Base-by-base conservation (phyloP, 257 asterid species). In the Apocynum venetum region DNA sequence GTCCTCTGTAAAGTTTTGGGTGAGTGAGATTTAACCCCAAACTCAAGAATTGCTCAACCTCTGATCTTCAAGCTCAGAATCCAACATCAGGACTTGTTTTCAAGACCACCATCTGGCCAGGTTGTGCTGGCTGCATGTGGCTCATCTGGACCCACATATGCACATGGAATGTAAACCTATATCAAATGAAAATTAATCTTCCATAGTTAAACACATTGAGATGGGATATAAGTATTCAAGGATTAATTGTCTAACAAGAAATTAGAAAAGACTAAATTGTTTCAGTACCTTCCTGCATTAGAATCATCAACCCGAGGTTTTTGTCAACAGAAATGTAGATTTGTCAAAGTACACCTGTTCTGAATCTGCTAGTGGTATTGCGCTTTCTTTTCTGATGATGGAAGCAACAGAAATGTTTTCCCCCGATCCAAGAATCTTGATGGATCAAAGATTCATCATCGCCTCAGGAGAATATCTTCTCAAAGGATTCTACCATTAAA, bases 81-180 rank as follows among this genome's bases (percentile, higher is more conserved):
- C 99, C 60, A 79, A 82, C 43, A 82, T 93, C 96, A 67, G 80
- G 79, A 69, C 86, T 89, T 84, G 90, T 85, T 93, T 84, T 93
- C 99, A 35, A 87, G 68, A 81, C 89, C 83, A 72, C 97, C 96
- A 84, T 90, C 98, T 60, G 96, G 92, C 97, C 96, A 96, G 53
- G 97, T 69, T 74, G 96, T 96, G 81, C 97, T 91, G 47, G 98
- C 97, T 57, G 99, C 99, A 89, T 96, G 99, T 76, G 99, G 98
- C 89, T 96, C 99, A 82, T 96, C 97, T 51, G 97, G 98, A 20
- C 99, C 99, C 82, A 88, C 93, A 73, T 96, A 82, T 83, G 99
- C 98, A 81, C 59, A 83, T 74, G 92, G 91, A 77, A 89, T 79
- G 71, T 64, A 80, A 79, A 77, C 64, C 77, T 83, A 80, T 66